A percentile compares a stretch with the other conserved stretches of the same genome.
These are phyloP conservation scores for Serendipita sp. DNA, from an alignment of 768 basidiomycete species.

Conservation along the genomic window DNA sequence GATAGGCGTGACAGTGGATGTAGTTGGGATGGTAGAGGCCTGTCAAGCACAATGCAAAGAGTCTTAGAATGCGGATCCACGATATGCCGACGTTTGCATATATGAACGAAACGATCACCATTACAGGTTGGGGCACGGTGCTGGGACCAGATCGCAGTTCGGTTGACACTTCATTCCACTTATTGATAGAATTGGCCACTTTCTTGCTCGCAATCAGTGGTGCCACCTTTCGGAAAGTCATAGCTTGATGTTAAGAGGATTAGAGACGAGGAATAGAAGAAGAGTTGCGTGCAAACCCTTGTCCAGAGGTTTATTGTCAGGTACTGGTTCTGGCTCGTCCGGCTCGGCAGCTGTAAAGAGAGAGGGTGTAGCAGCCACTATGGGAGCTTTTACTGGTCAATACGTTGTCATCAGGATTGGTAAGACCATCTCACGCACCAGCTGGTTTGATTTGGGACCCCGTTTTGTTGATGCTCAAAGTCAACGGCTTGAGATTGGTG, in stretches of 20 bases:
- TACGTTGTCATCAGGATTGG: neutral
- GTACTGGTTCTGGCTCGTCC: constrained; percentile 10
- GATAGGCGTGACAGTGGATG: constrained; percentile 18
- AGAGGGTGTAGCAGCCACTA: constrained; percentile 13
- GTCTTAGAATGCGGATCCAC: neutral
- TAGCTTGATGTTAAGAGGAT: constrained; percentile 16
- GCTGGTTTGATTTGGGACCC: neutral
- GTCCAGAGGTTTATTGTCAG: constrained; percentile 4
- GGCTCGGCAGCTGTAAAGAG: constrained; percentile 57
- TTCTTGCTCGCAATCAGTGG: constrained; percentile 77
- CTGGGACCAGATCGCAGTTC: constrained; percentile 45
- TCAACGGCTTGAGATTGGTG: constrained; percentile 44
- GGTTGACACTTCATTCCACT: constrained; percentile 94
- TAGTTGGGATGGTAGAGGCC: constrained; percentile 12
- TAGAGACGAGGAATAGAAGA: too few relatives aligned
- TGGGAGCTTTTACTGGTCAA: neutral
- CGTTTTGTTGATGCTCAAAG: constrained; percentile 50
- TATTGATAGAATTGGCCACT: constrained; percentile 53
- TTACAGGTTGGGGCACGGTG: constrained; percentile 10
- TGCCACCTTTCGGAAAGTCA: constrained; percentile 53
- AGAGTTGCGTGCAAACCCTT: neutral
- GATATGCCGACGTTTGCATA: neutral
- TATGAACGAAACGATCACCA: constrained; percentile 6
- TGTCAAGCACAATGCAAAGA: constrained; percentile 11
- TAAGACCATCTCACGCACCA: neutral